Evolutionary conservation across 345 rosid genomes (phyloP), one percentile per base, ranked within the genome.

Genomic region (Linum lewisii): DNA sequence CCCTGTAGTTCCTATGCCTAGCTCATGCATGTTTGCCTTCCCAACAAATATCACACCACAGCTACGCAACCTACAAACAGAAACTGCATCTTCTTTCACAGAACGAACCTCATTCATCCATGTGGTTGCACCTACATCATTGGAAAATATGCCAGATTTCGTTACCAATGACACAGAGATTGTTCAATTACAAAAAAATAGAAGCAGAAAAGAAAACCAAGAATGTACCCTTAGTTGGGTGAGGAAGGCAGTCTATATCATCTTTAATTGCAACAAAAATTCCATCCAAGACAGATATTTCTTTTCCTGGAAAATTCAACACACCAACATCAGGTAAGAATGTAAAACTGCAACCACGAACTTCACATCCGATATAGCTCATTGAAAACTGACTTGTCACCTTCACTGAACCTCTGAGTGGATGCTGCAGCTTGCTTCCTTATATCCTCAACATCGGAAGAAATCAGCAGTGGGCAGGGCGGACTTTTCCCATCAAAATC

Each of bases 1-100:
- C 68, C 97, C 95, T 16, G 97, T 89, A 14, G 95, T 86, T 14
- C 97, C 97, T 95, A 89, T 84, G 77, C 97, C 97, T 63, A 89
- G 11, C 72, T 89, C 95, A 70, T 89, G 97, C 95, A 89, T 84
- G 75, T 89, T 89, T 54, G 95, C 89, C 86, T 89, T 89, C 8
- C 97, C 97, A 19, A 90, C 66, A 20, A 90, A 69, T 74, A 90
- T 73, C 58, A 86, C 95, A 62, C 95, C 95, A 62, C 97, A 89
- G 32, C 72, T 68, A 6, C 97, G 86, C 59, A 86, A 71, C 69
- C 82, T 78, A 45, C 86, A 80, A 72, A 90, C 92, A 74, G 73
- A 72, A 59, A 78, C 85, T 44, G 90, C 90, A 66, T 90, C 95
- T 57, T 77, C 70, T 63, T 75, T 59, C 49, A 81, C 84, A 51